These are phyloP conservation scores for Phycomyces blakesleeanus DNA, from an alignment of 192 early-diverging fungal species.

Conservation along the genomic window DNA sequence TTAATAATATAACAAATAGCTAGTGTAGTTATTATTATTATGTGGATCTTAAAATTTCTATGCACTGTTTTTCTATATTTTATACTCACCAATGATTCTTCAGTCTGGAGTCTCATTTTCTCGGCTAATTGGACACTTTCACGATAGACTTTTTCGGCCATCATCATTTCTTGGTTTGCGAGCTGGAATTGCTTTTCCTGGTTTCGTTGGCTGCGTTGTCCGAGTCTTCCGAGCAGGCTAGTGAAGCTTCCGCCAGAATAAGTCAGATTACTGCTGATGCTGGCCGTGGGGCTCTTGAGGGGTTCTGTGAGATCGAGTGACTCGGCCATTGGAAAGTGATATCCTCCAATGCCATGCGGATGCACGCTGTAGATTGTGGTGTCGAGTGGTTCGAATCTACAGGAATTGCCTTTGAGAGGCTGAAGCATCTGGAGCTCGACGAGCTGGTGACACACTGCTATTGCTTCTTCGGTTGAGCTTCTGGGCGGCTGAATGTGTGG, in stretches of 20 bases:
- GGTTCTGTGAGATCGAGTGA: background rate
- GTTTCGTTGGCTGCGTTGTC: background rate
- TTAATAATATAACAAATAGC: too few relatives aligned
- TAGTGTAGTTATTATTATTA: too few relatives aligned
- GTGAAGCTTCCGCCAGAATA: background rate
- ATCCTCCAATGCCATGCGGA: background rate
- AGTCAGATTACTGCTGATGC: background rate
- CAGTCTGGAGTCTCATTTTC: conserved; percentile 54
- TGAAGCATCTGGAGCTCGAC: conserved; percentile 2
- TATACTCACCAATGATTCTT: conserved; percentile 50
- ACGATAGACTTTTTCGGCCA: conserved; percentile 60
- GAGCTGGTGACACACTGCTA: conserved; percentile 1
- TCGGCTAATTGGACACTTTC: conserved; percentile 58
- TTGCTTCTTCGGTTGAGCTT: background rate
- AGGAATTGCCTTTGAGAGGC: background rate
- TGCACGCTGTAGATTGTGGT: conserved; percentile 3
- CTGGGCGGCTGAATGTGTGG: background rate
- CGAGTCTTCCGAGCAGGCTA: background rate
- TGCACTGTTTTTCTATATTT: background rate
- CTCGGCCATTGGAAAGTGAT: background rate
- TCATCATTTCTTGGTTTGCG: conserved; percentile 7
- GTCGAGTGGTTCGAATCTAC: background rate
- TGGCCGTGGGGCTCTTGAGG: too few relatives aligned
- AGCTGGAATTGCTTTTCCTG: background rate
- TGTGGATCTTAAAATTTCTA: background rate